Conservation (phyloP, 257 asterid genomes). For the Nicotiana tomentosiformis region DNA sequence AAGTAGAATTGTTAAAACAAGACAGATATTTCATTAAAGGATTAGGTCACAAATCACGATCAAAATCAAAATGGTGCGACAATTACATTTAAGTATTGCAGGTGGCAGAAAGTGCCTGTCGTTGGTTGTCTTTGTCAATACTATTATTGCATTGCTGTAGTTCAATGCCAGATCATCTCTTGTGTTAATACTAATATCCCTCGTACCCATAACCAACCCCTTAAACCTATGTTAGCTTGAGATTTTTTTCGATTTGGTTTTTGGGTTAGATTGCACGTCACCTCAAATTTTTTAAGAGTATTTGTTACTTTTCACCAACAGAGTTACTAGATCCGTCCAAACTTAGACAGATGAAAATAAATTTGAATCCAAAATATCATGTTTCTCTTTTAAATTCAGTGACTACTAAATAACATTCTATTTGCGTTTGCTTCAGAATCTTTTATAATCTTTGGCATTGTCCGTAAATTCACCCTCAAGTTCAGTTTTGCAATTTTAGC, state of each 20-base stretch:
- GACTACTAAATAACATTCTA: too few species aligned
- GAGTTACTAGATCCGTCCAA: too few species aligned
- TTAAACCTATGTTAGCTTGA: neutral
- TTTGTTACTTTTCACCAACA: fast-evolving
- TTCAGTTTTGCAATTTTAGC: neutral
- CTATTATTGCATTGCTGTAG: constrained; percentile 3
- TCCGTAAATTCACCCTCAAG: neutral
- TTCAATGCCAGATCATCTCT: constrained; percentile 2
- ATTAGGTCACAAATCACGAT: constrained; percentile 7
- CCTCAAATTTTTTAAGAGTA: too few species aligned
- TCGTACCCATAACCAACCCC: neutral
- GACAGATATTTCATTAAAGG: neutral
- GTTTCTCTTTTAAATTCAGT: too few species aligned
- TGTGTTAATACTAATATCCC: neutral
- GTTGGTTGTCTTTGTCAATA: constrained; percentile 1
- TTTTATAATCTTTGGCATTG: neutral
- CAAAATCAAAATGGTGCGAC: neutral
- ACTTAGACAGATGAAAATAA: too few species aligned
- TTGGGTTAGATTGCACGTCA: too few species aligned
- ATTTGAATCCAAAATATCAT: too few species aligned
- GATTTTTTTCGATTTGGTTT: too few species aligned
- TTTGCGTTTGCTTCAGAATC: neutral
- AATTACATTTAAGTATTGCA: constrained; percentile 3
- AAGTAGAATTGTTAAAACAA: neutral
- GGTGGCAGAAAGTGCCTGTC: constrained; percentile 4